Conservation (phyloP, 2,329 filamentous ascomycete species). For the Claviceps sorghi region DNA sequence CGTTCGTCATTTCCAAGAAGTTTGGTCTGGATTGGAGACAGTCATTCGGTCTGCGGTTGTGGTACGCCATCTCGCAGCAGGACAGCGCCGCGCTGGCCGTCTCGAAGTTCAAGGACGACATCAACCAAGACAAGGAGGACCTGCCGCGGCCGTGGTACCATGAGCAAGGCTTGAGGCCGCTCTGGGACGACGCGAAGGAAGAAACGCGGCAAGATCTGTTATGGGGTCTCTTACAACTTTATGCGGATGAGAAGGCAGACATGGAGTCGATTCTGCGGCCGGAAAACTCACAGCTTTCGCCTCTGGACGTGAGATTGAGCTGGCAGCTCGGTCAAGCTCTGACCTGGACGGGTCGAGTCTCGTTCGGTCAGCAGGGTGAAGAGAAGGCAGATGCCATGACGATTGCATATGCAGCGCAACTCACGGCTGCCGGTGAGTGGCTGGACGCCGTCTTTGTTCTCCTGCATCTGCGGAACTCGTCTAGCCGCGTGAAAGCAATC, state of each 20-base stretch:
- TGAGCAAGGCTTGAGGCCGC: conserved; percentile 39
- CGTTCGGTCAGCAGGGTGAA: conserved; percentile 37
- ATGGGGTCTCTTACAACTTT: conserved; percentile 76
- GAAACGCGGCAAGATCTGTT: conserved; percentile 59
- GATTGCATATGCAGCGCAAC: conserved; percentile 47
- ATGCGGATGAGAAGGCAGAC: conserved; percentile 42
- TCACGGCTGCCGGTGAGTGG: conserved; percentile 52
- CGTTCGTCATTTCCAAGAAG: conserved; percentile 68
- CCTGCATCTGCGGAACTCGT: conserved; percentile 52
- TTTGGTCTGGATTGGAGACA: conserved; percentile 90
- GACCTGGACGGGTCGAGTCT: conserved; percentile 31
- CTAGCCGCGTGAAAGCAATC: conserved; percentile 49
- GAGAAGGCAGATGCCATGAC: conserved; percentile 53
- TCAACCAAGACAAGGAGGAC: conserved; percentile 56
- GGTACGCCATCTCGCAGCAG: conserved; percentile 61
- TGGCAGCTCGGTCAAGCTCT: conserved; percentile 75
- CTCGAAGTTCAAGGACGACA: conserved; percentile 55
- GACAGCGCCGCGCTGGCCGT: conserved; percentile 63
- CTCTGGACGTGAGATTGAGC: conserved; percentile 58
- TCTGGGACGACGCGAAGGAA: conserved; percentile 46
- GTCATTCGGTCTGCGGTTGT: conserved; percentile 78
- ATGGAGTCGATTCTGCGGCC: conserved; percentile 62
- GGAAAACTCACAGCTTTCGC: conserved; percentile 60
- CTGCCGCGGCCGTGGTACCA: conserved; percentile 59
- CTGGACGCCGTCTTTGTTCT: conserved; percentile 62